Conservation (phyloP, 352 stramenopile species). For the Blastocystis sp. region DNA sequence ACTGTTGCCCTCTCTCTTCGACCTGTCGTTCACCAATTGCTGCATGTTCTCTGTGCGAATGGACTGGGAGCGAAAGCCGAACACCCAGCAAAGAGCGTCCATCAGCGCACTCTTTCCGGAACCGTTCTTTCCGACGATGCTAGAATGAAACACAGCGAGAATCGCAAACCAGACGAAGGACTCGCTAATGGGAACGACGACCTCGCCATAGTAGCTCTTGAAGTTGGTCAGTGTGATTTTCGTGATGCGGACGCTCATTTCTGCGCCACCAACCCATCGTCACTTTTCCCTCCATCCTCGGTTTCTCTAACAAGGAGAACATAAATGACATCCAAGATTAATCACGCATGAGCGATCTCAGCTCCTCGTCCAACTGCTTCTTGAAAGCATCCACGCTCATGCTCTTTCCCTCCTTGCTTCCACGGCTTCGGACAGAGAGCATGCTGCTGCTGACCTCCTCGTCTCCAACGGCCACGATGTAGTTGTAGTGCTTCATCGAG, state of each 20-base stretch:
- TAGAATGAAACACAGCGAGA: background rate
- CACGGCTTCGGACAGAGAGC: conserved; percentile 90
- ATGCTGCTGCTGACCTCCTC: conserved; percentile 85
- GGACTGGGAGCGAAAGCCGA: conserved; percentile 40
- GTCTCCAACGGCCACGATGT: conserved; percentile 93
- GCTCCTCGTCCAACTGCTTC: conserved; percentile 47
- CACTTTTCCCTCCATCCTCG: conserved; percentile 24
- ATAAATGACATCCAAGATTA: background rate
- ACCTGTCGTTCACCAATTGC: conserved; percentile 48
- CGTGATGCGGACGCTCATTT: conserved; percentile 48
- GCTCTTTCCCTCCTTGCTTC: conserved; percentile 89
- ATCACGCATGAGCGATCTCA: background rate
- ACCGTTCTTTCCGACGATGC: conserved; percentile 67
- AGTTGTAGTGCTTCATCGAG: conserved; percentile 96
- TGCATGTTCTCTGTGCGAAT: conserved; percentile 30
- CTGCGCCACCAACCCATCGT: background rate
- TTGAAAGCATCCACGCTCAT: conserved; percentile 90
- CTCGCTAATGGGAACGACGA: conserved; percentile 13
- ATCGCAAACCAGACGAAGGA: conserved; percentile 60
- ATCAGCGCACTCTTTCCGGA: conserved; percentile 60
- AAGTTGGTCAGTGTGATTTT: conserved; percentile 53
- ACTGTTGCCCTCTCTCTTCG: conserved; percentile 6
- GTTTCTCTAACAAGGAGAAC: background rate
- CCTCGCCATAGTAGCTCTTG: conserved; percentile 70
- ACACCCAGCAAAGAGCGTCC: conserved; percentile 65